These are phyloP conservation scores for Penicillium freii DNA, from an alignment of 2,329 filamentous ascomycete species.

Conservation along the genomic window DNA sequence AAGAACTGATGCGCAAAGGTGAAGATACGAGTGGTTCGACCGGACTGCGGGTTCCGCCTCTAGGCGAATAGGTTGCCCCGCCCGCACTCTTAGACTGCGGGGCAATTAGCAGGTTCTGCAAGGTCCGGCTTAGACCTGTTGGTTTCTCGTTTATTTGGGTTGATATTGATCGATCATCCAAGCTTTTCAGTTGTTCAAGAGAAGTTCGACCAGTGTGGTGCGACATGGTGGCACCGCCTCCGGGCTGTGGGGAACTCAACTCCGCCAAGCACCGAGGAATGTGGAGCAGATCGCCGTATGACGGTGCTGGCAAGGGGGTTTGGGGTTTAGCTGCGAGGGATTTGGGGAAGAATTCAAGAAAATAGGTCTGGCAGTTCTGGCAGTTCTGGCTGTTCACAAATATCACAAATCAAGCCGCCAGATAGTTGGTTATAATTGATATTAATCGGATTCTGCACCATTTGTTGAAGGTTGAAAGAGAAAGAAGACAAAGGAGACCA, in stretches of 20 bases:
- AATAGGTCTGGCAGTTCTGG: no score
- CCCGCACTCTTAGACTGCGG: conserved; percentile 37
- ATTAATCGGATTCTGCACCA: no score
- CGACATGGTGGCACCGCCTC: conserved; percentile 32
- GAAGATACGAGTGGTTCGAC: conserved; percentile 31
- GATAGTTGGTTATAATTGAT: no score
- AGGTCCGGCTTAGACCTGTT: conserved; percentile 54
- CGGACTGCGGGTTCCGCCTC: conserved; percentile 22
- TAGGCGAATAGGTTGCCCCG: conserved; percentile 31
- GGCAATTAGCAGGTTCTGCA: conserved; percentile 62
- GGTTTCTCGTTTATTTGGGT: conserved; percentile 1
- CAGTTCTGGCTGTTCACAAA: no score
- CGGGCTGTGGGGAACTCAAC: conserved; percentile 25
- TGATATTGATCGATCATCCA: background rate
- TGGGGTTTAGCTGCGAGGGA: no score
- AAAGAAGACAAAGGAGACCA: background rate
- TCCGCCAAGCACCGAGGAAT: no score
- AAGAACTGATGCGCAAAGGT: conserved; percentile 35
- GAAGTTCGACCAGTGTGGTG: conserved; percentile 27
- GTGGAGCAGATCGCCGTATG: no score
- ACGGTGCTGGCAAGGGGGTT: no score
- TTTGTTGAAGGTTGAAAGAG: no score
- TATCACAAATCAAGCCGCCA: no score
- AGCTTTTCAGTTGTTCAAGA: conserved; percentile 42
- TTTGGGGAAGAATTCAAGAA: no score